Percentiles rank a stretch among this genome's conserved stretches.
Conservation (phyloP, 768 basidiomycete genomes). For the Cubamyces lactineus region DNA sequence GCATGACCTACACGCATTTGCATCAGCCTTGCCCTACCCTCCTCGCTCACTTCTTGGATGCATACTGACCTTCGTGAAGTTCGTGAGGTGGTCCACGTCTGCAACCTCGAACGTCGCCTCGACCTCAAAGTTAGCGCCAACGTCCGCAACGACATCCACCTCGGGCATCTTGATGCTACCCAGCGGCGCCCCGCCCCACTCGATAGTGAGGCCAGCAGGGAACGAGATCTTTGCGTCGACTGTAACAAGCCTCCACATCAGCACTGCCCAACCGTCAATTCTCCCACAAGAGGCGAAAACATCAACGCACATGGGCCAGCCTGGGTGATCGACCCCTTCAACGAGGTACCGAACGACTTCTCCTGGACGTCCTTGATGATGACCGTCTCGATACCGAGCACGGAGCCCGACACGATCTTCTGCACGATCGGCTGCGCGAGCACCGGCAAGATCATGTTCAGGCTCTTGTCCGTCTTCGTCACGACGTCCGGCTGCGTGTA, state of each 20-base stretch:
- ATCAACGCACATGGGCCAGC: conserved; percentile 68
- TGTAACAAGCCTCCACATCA: conserved; percentile 3
- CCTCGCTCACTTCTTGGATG: not conserved
- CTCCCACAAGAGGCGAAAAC: not conserved
- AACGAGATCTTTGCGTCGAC: conserved; percentile 75
- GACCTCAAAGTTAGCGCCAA: conserved; percentile 61
- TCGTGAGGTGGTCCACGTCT: conserved; percentile 57
- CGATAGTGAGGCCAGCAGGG: conserved; percentile 59
- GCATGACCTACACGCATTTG: conserved; percentile 43
- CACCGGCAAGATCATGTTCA: conserved; percentile 67
- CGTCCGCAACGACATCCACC: conserved; percentile 59
- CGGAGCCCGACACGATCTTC: conserved; percentile 61
- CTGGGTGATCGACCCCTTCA: conserved; percentile 67
- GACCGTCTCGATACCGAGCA: conserved; percentile 59
- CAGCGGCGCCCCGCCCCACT: conserved; percentile 59
- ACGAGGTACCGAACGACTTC: conserved; percentile 51
- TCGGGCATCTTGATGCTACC: conserved; percentile 65
- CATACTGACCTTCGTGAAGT: conserved; percentile 59
- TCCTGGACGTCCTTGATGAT: conserved; percentile 62
- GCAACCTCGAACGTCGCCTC: conserved; percentile 61
- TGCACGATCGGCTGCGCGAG: conserved; percentile 78
- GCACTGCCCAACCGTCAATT: not conserved
- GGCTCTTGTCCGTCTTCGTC: conserved; percentile 60
- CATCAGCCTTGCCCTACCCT: not conserved
- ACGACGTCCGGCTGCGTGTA: conserved; percentile 61